Conservation (phyloP, 2,329 filamentous ascomycete genomes). For the Talaromyces sp. region DNA sequence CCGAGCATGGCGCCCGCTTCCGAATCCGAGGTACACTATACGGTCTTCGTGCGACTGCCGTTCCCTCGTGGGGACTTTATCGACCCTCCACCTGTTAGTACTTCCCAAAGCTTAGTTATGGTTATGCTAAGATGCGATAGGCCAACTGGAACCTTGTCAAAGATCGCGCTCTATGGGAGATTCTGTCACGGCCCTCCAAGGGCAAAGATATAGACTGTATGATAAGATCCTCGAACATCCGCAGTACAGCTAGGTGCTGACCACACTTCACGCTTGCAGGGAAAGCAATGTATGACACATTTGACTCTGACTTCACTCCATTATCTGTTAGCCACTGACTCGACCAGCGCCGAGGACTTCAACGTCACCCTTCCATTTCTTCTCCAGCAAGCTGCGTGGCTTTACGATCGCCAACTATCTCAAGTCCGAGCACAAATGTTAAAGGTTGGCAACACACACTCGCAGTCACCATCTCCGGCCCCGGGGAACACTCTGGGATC, state of each 20-base stretch:
- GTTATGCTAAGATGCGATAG: conserved; percentile 41
- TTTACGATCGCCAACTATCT: conserved; percentile 84
- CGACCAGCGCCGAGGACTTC: conserved; percentile 63
- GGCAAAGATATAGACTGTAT: conserved; percentile 80
- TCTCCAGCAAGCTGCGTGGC: conserved; percentile 86
- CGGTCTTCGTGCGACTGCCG: conserved; percentile 82
- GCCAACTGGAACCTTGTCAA: conserved; percentile 84
- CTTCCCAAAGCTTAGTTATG: neutral
- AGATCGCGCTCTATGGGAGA: conserved; percentile 83
- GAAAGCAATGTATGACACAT: conserved; percentile 61
- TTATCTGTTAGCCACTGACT: neutral
- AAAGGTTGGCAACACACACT: conserved; percentile 48
- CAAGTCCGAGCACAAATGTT: conserved; percentile 88
- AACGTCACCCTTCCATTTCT: conserved; percentile 83
- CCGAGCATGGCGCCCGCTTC: neutral
- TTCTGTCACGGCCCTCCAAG: conserved; percentile 75
- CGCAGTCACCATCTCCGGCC: conserved; percentile 38
- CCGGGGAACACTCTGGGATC: conserved; percentile 35
- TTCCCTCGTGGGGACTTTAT: conserved; percentile 82
- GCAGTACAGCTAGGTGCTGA: conserved; percentile 6
- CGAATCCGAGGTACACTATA: conserved; percentile 36
- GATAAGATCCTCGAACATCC: conserved; percentile 20
- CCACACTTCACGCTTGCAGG: conserved; percentile 46
- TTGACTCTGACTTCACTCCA: neutral
- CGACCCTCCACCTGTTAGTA: conserved; percentile 74